These are phyloP conservation scores for Mimosa pudica DNA, from an alignment of 306 rosid species.

Conservation along the genomic window DNA sequence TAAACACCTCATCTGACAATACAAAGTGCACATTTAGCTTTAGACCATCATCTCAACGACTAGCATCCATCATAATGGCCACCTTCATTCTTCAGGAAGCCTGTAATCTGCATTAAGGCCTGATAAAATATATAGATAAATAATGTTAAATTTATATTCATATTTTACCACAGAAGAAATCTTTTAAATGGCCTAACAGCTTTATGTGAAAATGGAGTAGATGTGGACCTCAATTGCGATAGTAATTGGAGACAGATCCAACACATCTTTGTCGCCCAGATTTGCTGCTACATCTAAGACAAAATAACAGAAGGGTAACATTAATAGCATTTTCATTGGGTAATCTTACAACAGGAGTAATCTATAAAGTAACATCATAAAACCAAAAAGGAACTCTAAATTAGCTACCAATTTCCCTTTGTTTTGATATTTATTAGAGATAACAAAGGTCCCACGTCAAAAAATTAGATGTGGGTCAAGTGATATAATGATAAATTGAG, in stretches of 20 bases:
- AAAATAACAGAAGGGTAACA: slow-evolving; percentile 19
- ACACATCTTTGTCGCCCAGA: slow-evolving; percentile 52
- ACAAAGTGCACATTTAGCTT: not conserved
- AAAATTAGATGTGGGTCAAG: too few relatives aligned
- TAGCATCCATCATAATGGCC: slow-evolving; percentile 34
- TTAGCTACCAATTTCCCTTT: slow-evolving; percentile 5
- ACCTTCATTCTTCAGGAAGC: slow-evolving; percentile 50
- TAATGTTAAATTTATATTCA: not conserved
- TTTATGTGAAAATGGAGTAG: not conserved
- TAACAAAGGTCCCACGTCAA: not conserved
- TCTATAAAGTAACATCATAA: not conserved
- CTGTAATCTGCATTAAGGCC: slow-evolving; percentile 70
- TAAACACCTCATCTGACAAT: not conserved
- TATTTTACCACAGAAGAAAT: not conserved
- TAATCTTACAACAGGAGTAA: slow-evolving; percentile 15
- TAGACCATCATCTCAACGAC: slow-evolving; percentile 13
- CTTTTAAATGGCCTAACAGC: not conserved
- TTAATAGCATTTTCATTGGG: not conserved
- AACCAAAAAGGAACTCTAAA: not conserved
- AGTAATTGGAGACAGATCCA: slow-evolving; percentile 58
- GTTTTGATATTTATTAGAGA: not conserved
- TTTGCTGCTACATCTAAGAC: slow-evolving; percentile 72
- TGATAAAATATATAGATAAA: slow-evolving; percentile 32
- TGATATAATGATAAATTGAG: too few relatives aligned
- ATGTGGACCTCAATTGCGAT: slow-evolving; percentile 75